Evolutionary conservation across 78 protist species (phyloP).

Genomic region (Planoprotostelium fungivorum): DNA sequence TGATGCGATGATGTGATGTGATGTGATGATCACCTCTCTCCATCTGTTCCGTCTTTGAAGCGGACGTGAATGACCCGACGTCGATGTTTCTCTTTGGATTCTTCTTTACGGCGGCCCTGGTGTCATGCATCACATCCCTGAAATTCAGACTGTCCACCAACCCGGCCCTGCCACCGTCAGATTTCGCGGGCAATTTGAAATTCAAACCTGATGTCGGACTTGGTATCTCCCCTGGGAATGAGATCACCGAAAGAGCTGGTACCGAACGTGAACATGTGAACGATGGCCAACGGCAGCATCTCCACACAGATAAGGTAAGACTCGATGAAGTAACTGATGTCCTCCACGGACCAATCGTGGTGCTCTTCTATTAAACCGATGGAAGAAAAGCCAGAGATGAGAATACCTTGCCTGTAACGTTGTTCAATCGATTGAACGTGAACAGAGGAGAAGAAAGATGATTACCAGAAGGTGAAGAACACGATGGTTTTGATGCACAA

Average conservation of each 20-base stretch:
- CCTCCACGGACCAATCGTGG: constrained; percentile 14
- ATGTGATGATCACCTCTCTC: not conserved
- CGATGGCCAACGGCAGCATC: constrained; percentile 30
- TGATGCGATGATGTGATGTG: not conserved
- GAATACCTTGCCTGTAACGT: constrained; percentile 26
- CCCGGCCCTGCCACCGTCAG: not conserved
- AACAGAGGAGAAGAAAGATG: not conserved
- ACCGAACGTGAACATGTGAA: constrained; percentile 22
- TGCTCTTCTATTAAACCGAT: constrained; percentile 26
- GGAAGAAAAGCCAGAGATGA: constrained; percentile 32
- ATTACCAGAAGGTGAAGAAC: constrained; percentile 29
- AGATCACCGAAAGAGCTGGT: not conserved
- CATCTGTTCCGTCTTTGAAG: not conserved
- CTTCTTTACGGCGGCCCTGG: not conserved
- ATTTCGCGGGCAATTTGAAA: not conserved
- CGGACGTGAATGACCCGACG: not conserved
- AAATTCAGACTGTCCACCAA: not conserved
- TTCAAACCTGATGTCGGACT: not conserved
- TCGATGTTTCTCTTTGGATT: not conserved
- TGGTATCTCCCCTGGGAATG: not conserved
- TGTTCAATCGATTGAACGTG: not conserved
- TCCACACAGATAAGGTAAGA: constrained; percentile 45
- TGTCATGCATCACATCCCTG: not conserved
- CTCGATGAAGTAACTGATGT: constrained; percentile 29
- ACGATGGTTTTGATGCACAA: constrained; percentile 60